phyloP scores from a whole-genome alignment of 2,329 filamentous ascomycete genomes.

The Sclerotinia nivalis region DNA sequence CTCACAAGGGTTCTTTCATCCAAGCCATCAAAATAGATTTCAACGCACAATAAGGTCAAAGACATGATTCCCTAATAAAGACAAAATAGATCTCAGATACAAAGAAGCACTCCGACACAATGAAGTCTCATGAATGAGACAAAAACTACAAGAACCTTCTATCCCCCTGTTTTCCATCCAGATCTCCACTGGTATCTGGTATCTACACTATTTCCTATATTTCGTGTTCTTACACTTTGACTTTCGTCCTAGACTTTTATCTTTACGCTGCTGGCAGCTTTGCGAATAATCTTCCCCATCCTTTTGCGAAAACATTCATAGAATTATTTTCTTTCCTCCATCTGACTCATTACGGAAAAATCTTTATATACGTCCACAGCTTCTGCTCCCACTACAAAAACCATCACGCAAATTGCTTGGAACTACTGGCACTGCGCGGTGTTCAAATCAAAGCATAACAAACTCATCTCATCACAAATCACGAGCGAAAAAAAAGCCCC shows the following conservation, averaged over 20 bases:
- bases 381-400: not conserved
- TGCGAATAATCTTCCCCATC: conserved; percentile 26
- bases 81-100: not conserved
- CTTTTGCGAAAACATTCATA: conserved; percentile 6
- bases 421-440: not conserved
- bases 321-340: not conserved
- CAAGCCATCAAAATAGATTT: conserved; percentile 12
- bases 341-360: conserved; percentile 2
- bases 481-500: not conserved
- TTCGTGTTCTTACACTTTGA: not conserved
- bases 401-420: not conserved
- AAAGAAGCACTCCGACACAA: conserved; percentile 8
- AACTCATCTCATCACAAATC: not conserved
- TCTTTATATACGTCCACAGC: conserved; percentile 18
- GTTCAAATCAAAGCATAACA: not conserved
- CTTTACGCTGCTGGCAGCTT: conserved; percentile 35
- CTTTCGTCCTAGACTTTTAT: conserved; percentile 19
- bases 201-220: conserved; percentile 7
- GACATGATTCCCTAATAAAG: conserved; percentile 1
- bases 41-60: not conserved
- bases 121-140: not conserved
- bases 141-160: conserved; percentile 23
- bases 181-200: conserved; percentile 17
- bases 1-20: not conserved
- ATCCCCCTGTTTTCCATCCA: not conserved